These are phyloP conservation scores for Cephaloascus albidus DNA, from an alignment of 805 yeast species.

Conservation along the genomic window DNA sequence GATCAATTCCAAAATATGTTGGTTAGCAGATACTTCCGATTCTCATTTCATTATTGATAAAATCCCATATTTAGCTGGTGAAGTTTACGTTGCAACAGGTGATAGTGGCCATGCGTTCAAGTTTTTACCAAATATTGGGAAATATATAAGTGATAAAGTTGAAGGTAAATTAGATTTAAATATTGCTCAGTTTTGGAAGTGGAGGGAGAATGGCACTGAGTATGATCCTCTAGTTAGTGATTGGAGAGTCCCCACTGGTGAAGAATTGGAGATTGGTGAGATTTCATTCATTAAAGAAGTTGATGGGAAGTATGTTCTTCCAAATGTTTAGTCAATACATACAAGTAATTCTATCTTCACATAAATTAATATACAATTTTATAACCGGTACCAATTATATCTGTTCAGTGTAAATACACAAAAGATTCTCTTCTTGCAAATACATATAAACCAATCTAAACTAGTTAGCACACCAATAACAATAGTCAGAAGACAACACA, in stretches of 20 bases:
- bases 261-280: no score
- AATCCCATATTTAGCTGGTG: conserved; percentile 19
- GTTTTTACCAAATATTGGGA: conserved; percentile 37
- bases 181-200: conserved; percentile 16
- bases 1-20: no score
- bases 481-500: not conserved
- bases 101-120: conserved; percentile 41
- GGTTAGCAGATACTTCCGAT: conserved; percentile 26
- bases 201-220: no score
- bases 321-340: no score
- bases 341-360: not conserved
- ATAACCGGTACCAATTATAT: not conserved
- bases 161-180: conserved; percentile 16
- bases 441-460: not conserved
- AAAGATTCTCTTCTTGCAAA: not conserved
- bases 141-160: conserved; percentile 23
- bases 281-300: no score
- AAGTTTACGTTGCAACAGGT: conserved; percentile 31
- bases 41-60: conserved; percentile 29
- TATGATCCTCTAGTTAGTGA: no score
- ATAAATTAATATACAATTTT: not conserved
- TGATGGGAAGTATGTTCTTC: no score
- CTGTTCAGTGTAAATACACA: not conserved
- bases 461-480: no score
- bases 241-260: no score